phyloP scores from a whole-genome alignment of 2,329 filamentous ascomycete species.

The Plenodomus biglobosus region DNA sequence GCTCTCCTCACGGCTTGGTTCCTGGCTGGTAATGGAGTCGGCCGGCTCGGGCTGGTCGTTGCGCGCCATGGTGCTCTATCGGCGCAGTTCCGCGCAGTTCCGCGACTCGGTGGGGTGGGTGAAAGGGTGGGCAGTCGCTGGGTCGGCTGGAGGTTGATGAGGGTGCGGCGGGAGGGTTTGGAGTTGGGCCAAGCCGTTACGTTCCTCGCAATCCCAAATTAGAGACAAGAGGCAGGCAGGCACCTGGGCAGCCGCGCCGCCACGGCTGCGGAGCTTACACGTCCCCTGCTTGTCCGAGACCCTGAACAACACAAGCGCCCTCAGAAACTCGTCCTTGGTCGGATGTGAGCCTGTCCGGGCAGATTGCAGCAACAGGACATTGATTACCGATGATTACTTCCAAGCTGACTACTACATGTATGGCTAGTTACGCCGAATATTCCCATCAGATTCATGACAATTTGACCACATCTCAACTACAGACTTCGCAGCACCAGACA shows the following conservation, averaged over 20 bases:
- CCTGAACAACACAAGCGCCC: slow-evolving; percentile 8
- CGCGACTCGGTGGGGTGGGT: slow-evolving; percentile 23
- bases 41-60: slow-evolving; percentile 47
- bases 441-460: too few relatives aligned
- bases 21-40: slow-evolving; percentile 49
- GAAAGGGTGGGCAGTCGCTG: slow-evolving; percentile 17
- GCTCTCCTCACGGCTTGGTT: slow-evolving; percentile 43
- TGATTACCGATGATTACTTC: too few relatives aligned
- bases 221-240: slow-evolving; percentile 18
- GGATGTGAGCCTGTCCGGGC: background rate
- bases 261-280: slow-evolving; percentile 17
- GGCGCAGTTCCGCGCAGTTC: slow-evolving; percentile 38
- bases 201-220: slow-evolving; percentile 16
- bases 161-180: slow-evolving; percentile 24
- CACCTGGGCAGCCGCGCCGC: slow-evolving; percentile 23
- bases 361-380: too few relatives aligned
- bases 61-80: slow-evolving; percentile 48
- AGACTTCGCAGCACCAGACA: too few relatives aligned
- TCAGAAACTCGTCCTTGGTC: too few relatives aligned
- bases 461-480: too few relatives aligned
- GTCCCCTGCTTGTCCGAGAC: slow-evolving; percentile 15
- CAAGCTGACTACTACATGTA: too few relatives aligned
- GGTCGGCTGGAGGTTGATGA: slow-evolving; percentile 13
- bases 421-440: too few relatives aligned
- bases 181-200: slow-evolving; percentile 19